A percentile compares a stretch with the other conserved stretches of the same genome.
Evolutionary conservation across 768 basidiomycete species (phyloP).

Genomic region (Infundibulicybe gibba): DNA sequence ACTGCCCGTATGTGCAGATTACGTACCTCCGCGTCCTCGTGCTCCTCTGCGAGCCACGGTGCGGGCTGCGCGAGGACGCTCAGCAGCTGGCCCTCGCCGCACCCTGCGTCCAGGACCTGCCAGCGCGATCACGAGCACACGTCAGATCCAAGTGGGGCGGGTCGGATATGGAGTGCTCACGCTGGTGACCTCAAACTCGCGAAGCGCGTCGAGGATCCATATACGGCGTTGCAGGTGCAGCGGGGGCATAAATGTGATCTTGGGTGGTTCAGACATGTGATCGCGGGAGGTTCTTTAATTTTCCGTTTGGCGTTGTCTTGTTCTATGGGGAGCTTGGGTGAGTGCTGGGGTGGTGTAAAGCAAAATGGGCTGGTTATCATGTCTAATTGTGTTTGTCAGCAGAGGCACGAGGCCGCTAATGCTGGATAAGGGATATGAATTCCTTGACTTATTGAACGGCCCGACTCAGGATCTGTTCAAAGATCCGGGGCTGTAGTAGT

Average conservation of each 20-base stretch:
- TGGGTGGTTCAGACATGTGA: too few relatives aligned
- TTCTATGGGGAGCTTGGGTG: too few relatives aligned
- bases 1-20: slow-evolving; percentile 57
- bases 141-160: not conserved
- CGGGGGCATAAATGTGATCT: slow-evolving; percentile 56
- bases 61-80: slow-evolving; percentile 69
- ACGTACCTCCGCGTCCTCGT: slow-evolving; percentile 38
- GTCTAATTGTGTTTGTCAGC: too few relatives aligned
- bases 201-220: slow-evolving; percentile 64
- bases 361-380: too few relatives aligned
- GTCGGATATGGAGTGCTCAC: slow-evolving; percentile 9
- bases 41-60: slow-evolving; percentile 55
- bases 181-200: slow-evolving; percentile 51
- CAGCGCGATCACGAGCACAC: not conserved
- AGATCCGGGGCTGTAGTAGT: too few relatives aligned
- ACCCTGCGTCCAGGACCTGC: slow-evolving; percentile 81
- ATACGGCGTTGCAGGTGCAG: slow-evolving; percentile 65
- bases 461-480: too few relatives aligned
- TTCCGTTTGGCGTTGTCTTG: too few relatives aligned
- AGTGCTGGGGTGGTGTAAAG: too few relatives aligned
- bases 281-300: too few relatives aligned
- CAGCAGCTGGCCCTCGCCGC: slow-evolving; percentile 78
- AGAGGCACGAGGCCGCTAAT: too few relatives aligned
- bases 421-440: too few relatives aligned
- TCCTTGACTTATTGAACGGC: too few relatives aligned